A percentile compares a stretch with the other conserved stretches of the same genome.
Evolutionary conservation across 2,329 filamentous ascomycete species (phyloP).

Genomic region (Calonectria ilicicola): DNA sequence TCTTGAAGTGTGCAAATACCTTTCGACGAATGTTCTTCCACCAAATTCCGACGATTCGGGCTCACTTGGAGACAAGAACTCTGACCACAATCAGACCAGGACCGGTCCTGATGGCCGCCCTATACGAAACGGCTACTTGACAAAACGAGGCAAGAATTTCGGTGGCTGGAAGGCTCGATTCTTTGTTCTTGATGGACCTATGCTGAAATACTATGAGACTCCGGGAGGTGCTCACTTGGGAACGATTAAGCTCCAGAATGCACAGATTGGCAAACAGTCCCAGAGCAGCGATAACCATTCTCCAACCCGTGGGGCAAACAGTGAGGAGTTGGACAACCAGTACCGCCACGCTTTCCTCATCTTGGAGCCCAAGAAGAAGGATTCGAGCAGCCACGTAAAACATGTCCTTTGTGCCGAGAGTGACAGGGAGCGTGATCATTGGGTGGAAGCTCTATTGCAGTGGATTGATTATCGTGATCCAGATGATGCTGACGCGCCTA

Average conservation of each 20-base stretch:
- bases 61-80: slow-evolving; percentile 36
- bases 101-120: slow-evolving; percentile 74
- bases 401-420: slow-evolving; percentile 97
- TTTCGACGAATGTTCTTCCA: slow-evolving; percentile 76
- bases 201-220: slow-evolving; percentile 89
- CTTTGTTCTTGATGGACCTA: slow-evolving; percentile 71
- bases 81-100: slow-evolving; percentile 47
- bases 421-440: slow-evolving; percentile 90
- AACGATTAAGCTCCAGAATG: slow-evolving; percentile 90
- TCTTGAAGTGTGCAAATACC: slow-evolving; percentile 85
- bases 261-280: slow-evolving; percentile 95
- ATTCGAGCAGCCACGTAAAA: slow-evolving; percentile 86
- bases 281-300: slow-evolving; percentile 63
- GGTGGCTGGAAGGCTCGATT: slow-evolving; percentile 94
- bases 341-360: slow-evolving; percentile 97
- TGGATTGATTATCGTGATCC: slow-evolving; percentile 84
- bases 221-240: slow-evolving; percentile 92
- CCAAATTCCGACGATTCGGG: slow-evolving; percentile 70
- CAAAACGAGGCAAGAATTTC: slow-evolving; percentile 98
- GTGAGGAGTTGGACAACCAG: slow-evolving; percentile 89
- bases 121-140: slow-evolving; percentile 89
- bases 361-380: slow-evolving; percentile 95
- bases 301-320: slow-evolving; percentile 63
- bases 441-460: slow-evolving; percentile 90
- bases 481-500: slow-evolving; percentile 57